Percentiles rank a stretch among this genome's conserved stretches.
These are phyloP conservation scores for Spatholobus suberectus DNA, from an alignment of 306 rosid genomes.

Conservation along the genomic window DNA sequence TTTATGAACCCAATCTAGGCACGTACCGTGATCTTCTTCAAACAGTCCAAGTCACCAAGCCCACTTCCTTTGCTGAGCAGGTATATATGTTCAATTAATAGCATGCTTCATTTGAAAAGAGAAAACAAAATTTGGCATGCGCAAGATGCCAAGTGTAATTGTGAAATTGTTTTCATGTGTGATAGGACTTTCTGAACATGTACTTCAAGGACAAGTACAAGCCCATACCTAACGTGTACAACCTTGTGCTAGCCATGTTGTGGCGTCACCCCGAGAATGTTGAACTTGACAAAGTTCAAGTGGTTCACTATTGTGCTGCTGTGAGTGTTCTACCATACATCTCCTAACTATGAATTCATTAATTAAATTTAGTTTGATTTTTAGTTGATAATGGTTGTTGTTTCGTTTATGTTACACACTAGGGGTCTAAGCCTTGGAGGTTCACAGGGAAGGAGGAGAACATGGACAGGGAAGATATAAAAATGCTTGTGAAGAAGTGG, in stretches of 20 bases:
- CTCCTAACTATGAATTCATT: neutral
- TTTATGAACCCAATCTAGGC: constrained; percentile 58
- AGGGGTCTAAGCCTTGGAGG: constrained; percentile 98
- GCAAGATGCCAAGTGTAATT: neutral
- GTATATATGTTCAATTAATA: constrained; percentile 10
- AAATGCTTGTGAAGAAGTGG: constrained; percentile 78
- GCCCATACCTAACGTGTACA: constrained; percentile 70
- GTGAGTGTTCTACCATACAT: constrained; percentile 47
- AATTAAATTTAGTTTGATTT: neutral
- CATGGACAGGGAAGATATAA: constrained; percentile 84
- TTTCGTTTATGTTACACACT: neutral
- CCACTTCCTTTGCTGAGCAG: constrained; percentile 89
- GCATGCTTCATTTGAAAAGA: neutral
- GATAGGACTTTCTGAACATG: constrained; percentile 75
- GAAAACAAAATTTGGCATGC: neutral
- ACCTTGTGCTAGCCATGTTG: constrained; percentile 76
- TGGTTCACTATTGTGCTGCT: constrained; percentile 83
- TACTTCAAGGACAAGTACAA: constrained; percentile 63
- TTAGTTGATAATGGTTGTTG: neutral
- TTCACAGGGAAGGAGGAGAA: constrained; percentile 75
- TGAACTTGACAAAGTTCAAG: constrained; percentile 65
- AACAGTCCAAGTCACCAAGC: constrained; percentile 47
- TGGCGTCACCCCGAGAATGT: constrained; percentile 90
- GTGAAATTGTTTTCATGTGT: neutral
- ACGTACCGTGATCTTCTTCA: constrained; percentile 63